A percentile compares a stretch with the other conserved stretches of the same genome.
Evolutionary conservation across 2,329 filamentous ascomycete genomes (phyloP).

Genomic region (Drechslerella coelobrocha): DNA sequence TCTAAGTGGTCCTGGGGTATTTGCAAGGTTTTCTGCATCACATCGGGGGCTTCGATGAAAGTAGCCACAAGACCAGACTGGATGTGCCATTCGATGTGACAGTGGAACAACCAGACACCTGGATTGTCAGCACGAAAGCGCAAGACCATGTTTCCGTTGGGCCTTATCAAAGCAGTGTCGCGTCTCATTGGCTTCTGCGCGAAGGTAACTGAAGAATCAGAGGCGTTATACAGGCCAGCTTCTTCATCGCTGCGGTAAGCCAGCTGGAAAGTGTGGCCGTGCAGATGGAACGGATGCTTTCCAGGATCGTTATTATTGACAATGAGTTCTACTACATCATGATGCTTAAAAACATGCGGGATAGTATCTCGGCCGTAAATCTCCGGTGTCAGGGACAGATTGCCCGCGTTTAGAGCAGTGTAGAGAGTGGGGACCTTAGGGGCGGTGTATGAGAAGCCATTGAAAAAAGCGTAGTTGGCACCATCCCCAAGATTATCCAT

Average conservation of each 20-base stretch:
- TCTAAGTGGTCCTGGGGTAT: constrained; percentile 69
- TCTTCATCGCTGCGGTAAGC: constrained; percentile 68
- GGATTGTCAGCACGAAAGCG: constrained; percentile 73
- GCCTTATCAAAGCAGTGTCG: constrained; percentile 71
- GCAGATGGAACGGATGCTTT: constrained; percentile 63
- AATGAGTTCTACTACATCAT: constrained; percentile 59
- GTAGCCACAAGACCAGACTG: constrained; percentile 71
- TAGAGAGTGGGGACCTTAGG: constrained; percentile 83
- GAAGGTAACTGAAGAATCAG: constrained; percentile 61
- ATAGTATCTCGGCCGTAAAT: constrained; percentile 73
- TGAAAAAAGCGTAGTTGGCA: constrained; percentile 74
- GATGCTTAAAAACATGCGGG: constrained; percentile 58
- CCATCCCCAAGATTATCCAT: constrained; percentile 74
- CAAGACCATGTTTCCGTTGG: constrained; percentile 72
- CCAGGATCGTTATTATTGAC: constrained; percentile 60
- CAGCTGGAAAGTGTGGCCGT: constrained; percentile 71
- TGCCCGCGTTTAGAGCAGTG: constrained; percentile 71
- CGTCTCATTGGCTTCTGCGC: constrained; percentile 68
- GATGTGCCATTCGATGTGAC: constrained; percentile 79
- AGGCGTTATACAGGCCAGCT: constrained; percentile 64
- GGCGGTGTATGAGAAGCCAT: constrained; percentile 75
- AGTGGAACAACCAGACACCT: constrained; percentile 63
- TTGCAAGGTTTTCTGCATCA: constrained; percentile 67
- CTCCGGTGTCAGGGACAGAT: constrained; percentile 64
- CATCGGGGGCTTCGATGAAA: constrained; percentile 69